Evolutionary conservation across 768 basidiomycete species (phyloP), one percentile per base, ranked within the genome.

Genomic region (Lentinula detonsa): DNA sequence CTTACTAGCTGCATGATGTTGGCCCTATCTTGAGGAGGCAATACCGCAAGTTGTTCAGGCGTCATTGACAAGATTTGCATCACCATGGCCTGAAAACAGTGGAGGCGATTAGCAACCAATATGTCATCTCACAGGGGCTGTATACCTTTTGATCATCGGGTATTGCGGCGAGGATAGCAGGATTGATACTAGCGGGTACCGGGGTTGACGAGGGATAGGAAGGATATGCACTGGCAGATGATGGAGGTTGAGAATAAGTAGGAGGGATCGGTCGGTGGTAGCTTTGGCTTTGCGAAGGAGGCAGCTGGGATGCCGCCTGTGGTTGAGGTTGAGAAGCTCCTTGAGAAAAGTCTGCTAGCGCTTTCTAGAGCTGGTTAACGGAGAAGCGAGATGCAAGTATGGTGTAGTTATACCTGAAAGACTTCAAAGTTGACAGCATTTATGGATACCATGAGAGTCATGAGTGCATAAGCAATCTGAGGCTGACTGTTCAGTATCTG

Each of bases 31-130:
- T 79, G 73, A 1, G 87, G 85, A 9, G 91, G 88, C 39, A 96
- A 73, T 63, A 78, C 76, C 54, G 85, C 84, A 61, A 97, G 87
- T 70, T 97, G 91, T 42, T 92, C 93, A 2, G 87, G 85, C 1
- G 91, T 89, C 86, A 98, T 90, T 39, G 83, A 76, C 59, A 95
- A 67, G 2, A 95, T 87, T 57, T 87, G 87, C 75, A 90, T 80
- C 40, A 95, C 85, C 73, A 93, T 84, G 42, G 82, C 82, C 88
- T 87, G 62, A 61, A 37, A 54, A 31, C 31, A 35, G 42, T 35
- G 33, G 16, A 18, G 61, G 59, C 6, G 68, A 65, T 31, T 71
- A 54, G 11, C 60, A 61, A 61, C 61, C 34, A 5, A 34, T 16
- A 16, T 10, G 13, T 34, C 31, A 34, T 48, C 15, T 49, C 55